Evolutionary conservation across 1,284 basidiomycete genomes (phyloP), one percentile per base, ranked within the genome.

Genomic region (Vanrija humicola): DNA sequence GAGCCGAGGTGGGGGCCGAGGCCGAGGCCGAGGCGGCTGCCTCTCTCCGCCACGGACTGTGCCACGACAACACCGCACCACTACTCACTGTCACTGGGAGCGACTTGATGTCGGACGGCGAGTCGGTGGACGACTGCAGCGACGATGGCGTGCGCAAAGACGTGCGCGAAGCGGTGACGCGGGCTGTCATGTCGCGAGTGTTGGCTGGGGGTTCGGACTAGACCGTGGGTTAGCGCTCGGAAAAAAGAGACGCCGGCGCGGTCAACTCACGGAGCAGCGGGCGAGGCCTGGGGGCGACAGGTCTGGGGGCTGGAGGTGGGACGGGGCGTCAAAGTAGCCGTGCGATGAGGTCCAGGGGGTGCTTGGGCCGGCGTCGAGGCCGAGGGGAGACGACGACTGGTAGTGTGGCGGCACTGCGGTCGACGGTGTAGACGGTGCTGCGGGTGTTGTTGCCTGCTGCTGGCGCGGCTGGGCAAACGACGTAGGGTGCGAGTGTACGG

Each of bases 41-140:
- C 19, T 42, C 40, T 4, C 18, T n/a, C 40, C 28, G 7, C 6
- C n/a, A 21, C 40, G 40, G 40, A 1, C 40, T 10, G 40, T 7
- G 40, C n/a, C n/a, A 7, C n/a, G 1, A 15, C 16, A 9, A 42
- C 39, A 14, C 7, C 15, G 21, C 39, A 16, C 39, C 14, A 8
- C 40, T 34, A 61, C 59, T 61, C 44, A 61, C 59, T 34, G 59
- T 61, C 9, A 58, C 51, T 26, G 59, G 59, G 26, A 61, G 14
- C 9, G 52, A 55, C 38, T 61, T 61, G 28, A 61, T 46, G 46
- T 58, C 59, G 3, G 48, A 45, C 16, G 48, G 43, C n/a, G 48
- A 48, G 42, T 57, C 55, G 49, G 38, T 38, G 5, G 52, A 54
- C 3, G 50, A 25, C 5, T 55, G 59, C 3, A 57, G 47, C 38